Conservation (phyloP, 257 asterid genomes). For the Coffea canephora region DNA sequence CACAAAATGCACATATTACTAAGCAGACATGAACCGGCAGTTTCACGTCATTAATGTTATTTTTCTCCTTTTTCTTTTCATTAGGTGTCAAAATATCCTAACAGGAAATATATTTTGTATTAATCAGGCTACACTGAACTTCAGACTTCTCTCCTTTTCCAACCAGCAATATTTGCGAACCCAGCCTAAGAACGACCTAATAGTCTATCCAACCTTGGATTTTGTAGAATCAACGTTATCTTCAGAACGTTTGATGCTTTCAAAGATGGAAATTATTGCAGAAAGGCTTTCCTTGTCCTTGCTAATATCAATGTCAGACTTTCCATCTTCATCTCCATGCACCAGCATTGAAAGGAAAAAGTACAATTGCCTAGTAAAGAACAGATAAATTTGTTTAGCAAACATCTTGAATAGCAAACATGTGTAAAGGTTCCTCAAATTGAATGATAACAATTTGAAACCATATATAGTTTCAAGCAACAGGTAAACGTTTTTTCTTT, state of each 20-base stretch:
- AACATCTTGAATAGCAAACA: neutral
- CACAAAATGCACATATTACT: conserved; percentile 22
- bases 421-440: neutral
- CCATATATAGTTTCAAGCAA: neutral
- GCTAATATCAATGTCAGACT: conserved; percentile 51
- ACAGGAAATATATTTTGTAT: neutral
- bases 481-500: neutral
- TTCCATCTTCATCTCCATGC: conserved; percentile 71
- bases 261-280: conserved; percentile 54
- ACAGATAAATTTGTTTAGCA: conserved; percentile 16
- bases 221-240: conserved; percentile 66
- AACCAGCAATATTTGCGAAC: neutral
- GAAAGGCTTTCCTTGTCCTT: conserved; percentile 72
- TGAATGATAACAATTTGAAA: neutral
- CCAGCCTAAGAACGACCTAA: neutral
- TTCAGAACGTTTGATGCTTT: conserved; percentile 67
- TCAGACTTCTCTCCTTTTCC: neutral
- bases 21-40: conserved; percentile 11
- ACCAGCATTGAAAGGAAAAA: conserved; percentile 86
- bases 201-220: conserved; percentile 61
- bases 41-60: neutral
- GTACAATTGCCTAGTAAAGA: conserved; percentile 69
- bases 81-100: neutral
- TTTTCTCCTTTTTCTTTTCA: conserved; percentile 5
- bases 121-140: neutral